A percentile compares a stretch with the other conserved stretches of the same genome.
Evolutionary conservation across 768 basidiomycete genomes (phyloP).

Genomic region (Kwoniella bestiolae): DNA sequence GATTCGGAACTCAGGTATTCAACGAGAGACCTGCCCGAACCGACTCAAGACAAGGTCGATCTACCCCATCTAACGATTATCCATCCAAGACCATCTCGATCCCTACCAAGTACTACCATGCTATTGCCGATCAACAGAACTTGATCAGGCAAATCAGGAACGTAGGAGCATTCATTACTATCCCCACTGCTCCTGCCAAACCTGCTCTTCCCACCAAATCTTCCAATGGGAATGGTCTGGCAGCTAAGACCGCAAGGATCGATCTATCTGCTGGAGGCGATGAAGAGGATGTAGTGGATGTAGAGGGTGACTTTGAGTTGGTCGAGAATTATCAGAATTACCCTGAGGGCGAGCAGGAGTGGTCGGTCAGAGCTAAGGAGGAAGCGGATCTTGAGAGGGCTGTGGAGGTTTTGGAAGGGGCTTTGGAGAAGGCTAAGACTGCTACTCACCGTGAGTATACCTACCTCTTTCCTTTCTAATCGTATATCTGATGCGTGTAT

Average conservation of each 20-base stretch:
- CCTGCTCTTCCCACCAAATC: constrained; percentile 48
- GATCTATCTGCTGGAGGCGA: constrained; percentile 63
- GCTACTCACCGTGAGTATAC: constrained; percentile 47
- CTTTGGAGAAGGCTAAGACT: constrained; percentile 50
- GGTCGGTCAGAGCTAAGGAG: constrained; percentile 83
- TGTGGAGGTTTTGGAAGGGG: constrained; percentile 59
- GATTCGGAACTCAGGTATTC: constrained; percentile 11
- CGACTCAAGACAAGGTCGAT: constrained; percentile 52
- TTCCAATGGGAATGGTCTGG: constrained; percentile 27
- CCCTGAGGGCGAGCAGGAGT: constrained; percentile 81
- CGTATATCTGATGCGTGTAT: no score
- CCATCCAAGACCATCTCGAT: constrained; percentile 64
- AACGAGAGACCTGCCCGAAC: constrained; percentile 35
- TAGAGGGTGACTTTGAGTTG: constrained; percentile 72
- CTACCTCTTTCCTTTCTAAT: not conserved
- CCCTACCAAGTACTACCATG: constrained; percentile 83
- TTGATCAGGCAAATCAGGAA: constrained; percentile 83
- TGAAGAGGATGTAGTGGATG: constrained; percentile 58
- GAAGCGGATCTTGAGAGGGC: constrained; percentile 74
- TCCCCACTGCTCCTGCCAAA: constrained; percentile 59
- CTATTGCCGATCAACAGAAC: constrained; percentile 81
- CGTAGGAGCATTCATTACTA: constrained; percentile 82
- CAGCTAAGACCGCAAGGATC: constrained; percentile 72
- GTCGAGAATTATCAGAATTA: constrained; percentile 74
- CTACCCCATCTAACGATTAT: constrained; percentile 28